Base-by-base conservation (phyloP, 495 filamentous ascomycete genomes). In the Trichoderma orchidacearum region DNA sequence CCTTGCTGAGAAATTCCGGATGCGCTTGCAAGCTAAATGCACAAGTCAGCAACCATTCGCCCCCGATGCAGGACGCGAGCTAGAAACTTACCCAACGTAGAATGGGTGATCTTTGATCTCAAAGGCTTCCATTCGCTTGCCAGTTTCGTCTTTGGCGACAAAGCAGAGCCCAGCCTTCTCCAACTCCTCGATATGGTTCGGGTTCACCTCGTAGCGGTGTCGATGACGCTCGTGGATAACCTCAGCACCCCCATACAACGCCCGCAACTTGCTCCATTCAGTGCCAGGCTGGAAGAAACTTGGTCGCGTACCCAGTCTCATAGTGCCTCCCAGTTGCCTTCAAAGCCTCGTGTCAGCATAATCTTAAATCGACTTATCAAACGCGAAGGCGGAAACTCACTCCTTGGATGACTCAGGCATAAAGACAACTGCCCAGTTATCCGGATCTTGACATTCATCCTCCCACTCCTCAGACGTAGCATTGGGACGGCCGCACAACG, bases 51-150 rank as follows among this genome's bases (percentile, higher is more conserved):
- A 54, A 36, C n/a, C 9, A 60, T 55, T 21, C 51, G 30, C 58
- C 32, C 32, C 32, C 9, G 32, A 18, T 11, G 17, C 6, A 9
- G 18, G 41, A 50, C 9, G 41, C 41, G 18, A 18, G 41, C n/a
- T n/a, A n/a, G n/a, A n/a, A n/a, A 62, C 62, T 38, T 56, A 60
- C 56, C 84, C 93, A 17, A 98, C 87, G 65, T 85, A 98, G 76
- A 81, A 98, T 1, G 87, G 86, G 66, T 98, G 93, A 57, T 95
- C 87, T 65, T 80, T 82, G 53, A 96, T 68, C 71, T 98, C 93
- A 25, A 96, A 71, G 55, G 93, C 78, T 74, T 97, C 93, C 89
- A 96, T 93, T 9, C 92, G 83, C 67, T 85, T 78, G 31, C 89
- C 88, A 54, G 72, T 79, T 58, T 87, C 84, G 68, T 97, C 93